These are phyloP conservation scores for Stemphylium lycopersici DNA, from an alignment of 2,329 filamentous ascomycete species.

Conservation along the genomic window DNA sequence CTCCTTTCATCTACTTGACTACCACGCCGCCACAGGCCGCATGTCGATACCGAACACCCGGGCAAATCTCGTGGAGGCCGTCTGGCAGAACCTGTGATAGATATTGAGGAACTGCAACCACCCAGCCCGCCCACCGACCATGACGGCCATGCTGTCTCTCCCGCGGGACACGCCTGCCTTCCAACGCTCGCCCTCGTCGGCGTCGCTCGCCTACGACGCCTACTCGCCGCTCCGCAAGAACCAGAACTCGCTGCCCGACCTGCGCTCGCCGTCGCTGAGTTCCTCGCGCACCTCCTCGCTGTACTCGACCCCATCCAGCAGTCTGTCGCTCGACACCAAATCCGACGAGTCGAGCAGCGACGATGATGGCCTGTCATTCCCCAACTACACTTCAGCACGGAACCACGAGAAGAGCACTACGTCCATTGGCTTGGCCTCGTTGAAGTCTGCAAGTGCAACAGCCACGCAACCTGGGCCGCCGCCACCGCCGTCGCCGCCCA, in stretches of 20 bases:
- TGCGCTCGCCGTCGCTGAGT: conserved; percentile 43
- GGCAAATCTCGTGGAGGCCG: conserved; percentile 33
- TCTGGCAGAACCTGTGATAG: conserved; percentile 31
- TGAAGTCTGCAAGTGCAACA: conserved; percentile 46
- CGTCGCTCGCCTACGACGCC: conserved; percentile 52
- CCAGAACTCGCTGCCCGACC: conserved; percentile 45
- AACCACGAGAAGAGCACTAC: conserved; percentile 18
- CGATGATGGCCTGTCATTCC: conserved; percentile 54
- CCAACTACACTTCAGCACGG: conserved; percentile 46
- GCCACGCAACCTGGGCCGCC: conserved; percentile 50
- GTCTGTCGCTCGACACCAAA: conserved; percentile 65
- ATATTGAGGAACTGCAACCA: conserved; percentile 31
- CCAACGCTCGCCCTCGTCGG: conserved; percentile 51
- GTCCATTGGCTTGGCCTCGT: conserved; percentile 31
- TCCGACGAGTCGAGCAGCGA: conserved; percentile 54
- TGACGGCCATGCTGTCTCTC: conserved; percentile 51
- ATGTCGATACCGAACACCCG: conserved; percentile 38
- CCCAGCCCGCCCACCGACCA: conserved; percentile 19
- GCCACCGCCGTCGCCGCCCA: conserved; percentile 57
- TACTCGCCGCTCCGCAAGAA: conserved; percentile 41
- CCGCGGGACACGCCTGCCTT: conserved; percentile 43
- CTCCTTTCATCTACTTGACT: conserved; percentile 4
- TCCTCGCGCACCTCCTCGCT: conserved; percentile 59
- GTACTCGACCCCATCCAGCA: conserved; percentile 68
- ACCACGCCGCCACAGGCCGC: conserved; percentile 29